Percentiles rank a stretch among this genome's conserved stretches.
Evolutionary conservation across 2,329 filamentous ascomycete species (phyloP).

Genomic region (Cercospora sp.): DNA sequence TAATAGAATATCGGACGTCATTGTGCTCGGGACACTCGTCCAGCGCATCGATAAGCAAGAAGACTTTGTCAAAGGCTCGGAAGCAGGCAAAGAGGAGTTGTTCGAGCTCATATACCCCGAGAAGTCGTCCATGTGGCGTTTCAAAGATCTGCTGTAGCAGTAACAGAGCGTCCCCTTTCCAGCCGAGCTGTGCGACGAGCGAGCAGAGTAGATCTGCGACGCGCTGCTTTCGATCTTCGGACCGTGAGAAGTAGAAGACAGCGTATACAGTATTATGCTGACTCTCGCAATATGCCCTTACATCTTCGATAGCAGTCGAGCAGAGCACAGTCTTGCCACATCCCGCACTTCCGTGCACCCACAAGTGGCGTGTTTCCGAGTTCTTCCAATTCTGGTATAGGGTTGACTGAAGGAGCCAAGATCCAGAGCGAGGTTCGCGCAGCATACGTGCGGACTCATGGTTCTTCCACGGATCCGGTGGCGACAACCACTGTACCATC

Average conservation of each 20-base stretch:
- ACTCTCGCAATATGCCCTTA: constrained; percentile 14
- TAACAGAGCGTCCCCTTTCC: constrained; percentile 18
- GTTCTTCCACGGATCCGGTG: constrained; percentile 26
- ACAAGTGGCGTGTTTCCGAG: constrained; percentile 21
- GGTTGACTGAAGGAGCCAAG: constrained; percentile 24
- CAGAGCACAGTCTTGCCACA: constrained; percentile 31
- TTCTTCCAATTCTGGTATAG: constrained; percentile 26
- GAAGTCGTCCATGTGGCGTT: constrained; percentile 9
- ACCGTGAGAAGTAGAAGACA: constrained; percentile 26
- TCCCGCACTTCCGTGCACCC: constrained; percentile 27
- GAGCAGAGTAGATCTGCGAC: constrained; percentile 22
- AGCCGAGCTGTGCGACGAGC: constrained; percentile 25
- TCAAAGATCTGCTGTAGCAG: constrained; percentile 23
- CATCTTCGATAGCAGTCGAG: constrained; percentile 26
- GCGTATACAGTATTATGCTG: constrained; percentile 6
- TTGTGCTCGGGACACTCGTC: constrained; percentile 36
- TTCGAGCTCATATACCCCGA: constrained; percentile 22
- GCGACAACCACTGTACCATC: constrained; percentile 28
- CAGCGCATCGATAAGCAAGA: constrained; percentile 39
- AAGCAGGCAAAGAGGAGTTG: constrained; percentile 23
- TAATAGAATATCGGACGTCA: constrained; percentile 16
- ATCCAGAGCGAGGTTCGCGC: constrained; percentile 15
- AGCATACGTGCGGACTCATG: constrained; percentile 13
- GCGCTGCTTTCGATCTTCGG: constrained; percentile 21
- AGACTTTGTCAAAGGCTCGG: constrained; percentile 27